phyloP scores from a whole-genome alignment of 2,329 filamentous ascomycete genomes.

The Teratosphaeria viscida region DNA sequence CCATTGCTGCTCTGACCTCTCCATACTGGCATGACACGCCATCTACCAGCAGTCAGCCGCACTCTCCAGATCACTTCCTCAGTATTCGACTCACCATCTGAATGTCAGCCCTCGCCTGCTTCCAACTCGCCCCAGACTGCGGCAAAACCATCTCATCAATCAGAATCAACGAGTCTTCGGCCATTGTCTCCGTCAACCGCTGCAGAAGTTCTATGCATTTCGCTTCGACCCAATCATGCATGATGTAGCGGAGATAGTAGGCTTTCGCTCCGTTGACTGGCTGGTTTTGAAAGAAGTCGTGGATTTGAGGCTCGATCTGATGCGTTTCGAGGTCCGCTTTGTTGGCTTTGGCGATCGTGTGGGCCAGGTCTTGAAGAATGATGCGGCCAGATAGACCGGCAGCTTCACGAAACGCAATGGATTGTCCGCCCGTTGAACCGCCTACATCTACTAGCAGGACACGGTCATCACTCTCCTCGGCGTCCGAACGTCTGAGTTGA shows the following conservation, averaged over 20 bases:
- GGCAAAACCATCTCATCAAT: constrained; percentile 8
- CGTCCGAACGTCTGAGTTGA: not conserved
- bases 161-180: constrained; percentile 7
- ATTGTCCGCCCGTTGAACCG: constrained; percentile 6
- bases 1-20: constrained; percentile 7
- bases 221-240: constrained; percentile 17
- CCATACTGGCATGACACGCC: constrained; percentile 5
- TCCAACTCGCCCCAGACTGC: not conserved
- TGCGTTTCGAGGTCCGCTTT: not conserved
- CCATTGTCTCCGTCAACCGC: constrained; percentile 6
- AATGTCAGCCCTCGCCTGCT: constrained; percentile 5
- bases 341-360: constrained; percentile 1
- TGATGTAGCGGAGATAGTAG: constrained; percentile 16
- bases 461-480: constrained; percentile 1
- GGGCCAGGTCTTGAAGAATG: constrained; percentile 8
- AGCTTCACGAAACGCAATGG: constrained; percentile 3
- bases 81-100: constrained; percentile 2
- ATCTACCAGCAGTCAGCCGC: not conserved
- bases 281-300: constrained; percentile 13
- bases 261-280: constrained; percentile 18
- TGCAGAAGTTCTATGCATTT: constrained; percentile 10
- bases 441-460: constrained; percentile 11
- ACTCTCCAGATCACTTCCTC: not conserved
- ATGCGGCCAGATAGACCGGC: constrained; percentile 6
- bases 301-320: constrained; percentile 4